These are phyloP conservation scores for Brassica balearica DNA, from an alignment of 441 rosid genomes.

Conservation along the genomic window DNA sequence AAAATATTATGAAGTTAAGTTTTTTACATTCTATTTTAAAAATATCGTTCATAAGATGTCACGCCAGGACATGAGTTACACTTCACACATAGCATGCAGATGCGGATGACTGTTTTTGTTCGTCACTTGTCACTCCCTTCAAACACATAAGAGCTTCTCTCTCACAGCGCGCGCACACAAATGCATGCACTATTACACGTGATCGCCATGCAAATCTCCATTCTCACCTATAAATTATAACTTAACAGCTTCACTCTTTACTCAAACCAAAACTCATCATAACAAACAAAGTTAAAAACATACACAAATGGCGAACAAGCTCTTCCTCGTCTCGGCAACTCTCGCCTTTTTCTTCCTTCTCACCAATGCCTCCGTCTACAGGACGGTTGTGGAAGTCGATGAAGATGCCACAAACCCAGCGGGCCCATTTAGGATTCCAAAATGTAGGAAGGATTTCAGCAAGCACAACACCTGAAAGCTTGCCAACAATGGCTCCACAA, in stretches of 20 bases:
- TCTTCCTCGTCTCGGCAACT: slow-evolving; percentile 33
- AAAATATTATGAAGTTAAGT: too few relatives aligned
- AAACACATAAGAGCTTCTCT: too few relatives aligned
- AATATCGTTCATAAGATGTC: too few relatives aligned
- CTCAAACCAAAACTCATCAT: slow-evolving; percentile 14
- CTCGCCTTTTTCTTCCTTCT: slow-evolving; percentile 41
- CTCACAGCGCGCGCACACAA: not conserved
- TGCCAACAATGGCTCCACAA: slow-evolving; percentile 17
- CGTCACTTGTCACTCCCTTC: too few relatives aligned
- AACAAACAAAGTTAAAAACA: not conserved
- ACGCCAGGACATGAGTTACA: too few relatives aligned
- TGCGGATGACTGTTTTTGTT: too few relatives aligned
- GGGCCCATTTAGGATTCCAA: not conserved
- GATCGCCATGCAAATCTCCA: slow-evolving; percentile 36
- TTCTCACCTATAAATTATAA: slow-evolving; percentile 1
- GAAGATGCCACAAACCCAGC: slow-evolving; percentile 31
- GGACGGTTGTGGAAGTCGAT: slow-evolving; percentile 37
- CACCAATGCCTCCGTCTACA: slow-evolving; percentile 45
- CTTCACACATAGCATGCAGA: too few relatives aligned
- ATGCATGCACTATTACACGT: slow-evolving; percentile 37
- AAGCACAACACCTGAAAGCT: slow-evolving; percentile 19
- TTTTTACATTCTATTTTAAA: not conserved
- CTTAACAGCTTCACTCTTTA: slow-evolving; percentile 10
- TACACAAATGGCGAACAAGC: slow-evolving; percentile 38
- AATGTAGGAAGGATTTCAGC: slow-evolving; percentile 30